phyloP scores from a whole-genome alignment of 192 early-diverging fungal species.

The Coemansia sp. region DNA sequence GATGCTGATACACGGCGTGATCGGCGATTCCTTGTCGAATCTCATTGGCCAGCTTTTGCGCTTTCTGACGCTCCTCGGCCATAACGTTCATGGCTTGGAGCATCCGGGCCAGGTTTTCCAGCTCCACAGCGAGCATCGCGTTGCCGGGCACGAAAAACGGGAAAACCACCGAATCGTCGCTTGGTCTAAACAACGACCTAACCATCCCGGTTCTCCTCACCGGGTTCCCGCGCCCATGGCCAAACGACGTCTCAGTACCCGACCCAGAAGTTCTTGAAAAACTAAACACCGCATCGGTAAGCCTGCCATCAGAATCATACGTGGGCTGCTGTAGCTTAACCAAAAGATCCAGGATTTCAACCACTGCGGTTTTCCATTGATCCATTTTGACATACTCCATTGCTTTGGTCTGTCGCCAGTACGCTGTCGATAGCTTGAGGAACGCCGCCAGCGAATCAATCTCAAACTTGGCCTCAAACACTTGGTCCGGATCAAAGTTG shows the following conservation, averaged over 20 bases:
- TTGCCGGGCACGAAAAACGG: constrained; percentile 65
- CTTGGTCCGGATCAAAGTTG: constrained; percentile 23
- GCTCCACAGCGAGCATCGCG: constrained; percentile 62
- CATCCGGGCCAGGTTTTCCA: constrained; percentile 48
- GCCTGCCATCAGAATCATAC: constrained; percentile 22
- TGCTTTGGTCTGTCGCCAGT: constrained; percentile 36
- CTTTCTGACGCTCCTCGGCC: constrained; percentile 19
- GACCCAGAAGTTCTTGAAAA: constrained; percentile 27
- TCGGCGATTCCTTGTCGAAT: constrained; percentile 54
- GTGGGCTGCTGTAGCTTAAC: constrained; percentile 52
- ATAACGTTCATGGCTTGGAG: constrained; percentile 14
- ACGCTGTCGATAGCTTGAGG: constrained; percentile 56
- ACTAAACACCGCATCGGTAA: constrained; percentile 30
- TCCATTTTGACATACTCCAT: constrained; percentile 19
- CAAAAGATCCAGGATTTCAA: constrained; percentile 36
- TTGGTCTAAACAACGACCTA: constrained; percentile 58
- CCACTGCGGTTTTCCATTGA: constrained; percentile 51
- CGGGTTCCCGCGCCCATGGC: constrained; percentile 47
- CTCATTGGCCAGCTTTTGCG: constrained; percentile 40
- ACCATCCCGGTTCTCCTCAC: constrained; percentile 47
- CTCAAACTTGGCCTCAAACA: constrained; percentile 67
- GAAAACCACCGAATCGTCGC: constrained; percentile 60
- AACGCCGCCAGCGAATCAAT: constrained; percentile 65
- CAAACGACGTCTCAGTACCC: constrained; percentile 50
- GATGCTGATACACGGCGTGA: constrained; percentile 54